These are phyloP conservation scores for Rhizopus sp. DNA, from an alignment of 371 early-diverging fungal genomes.

Conservation along the genomic window DNA sequence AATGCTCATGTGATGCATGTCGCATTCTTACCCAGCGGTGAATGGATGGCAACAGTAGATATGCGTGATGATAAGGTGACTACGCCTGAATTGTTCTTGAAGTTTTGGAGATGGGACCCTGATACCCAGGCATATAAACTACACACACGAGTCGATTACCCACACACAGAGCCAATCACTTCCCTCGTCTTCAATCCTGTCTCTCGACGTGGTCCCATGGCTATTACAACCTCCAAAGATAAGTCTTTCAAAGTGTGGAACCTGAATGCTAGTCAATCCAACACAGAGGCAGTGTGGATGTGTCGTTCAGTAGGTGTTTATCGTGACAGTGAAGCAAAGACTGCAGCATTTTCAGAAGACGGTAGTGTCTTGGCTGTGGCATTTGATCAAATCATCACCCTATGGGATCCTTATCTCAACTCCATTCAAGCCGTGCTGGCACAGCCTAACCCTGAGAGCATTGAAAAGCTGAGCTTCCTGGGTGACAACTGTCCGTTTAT, in stretches of 20 bases:
- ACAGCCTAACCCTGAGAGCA: constrained; percentile 57
- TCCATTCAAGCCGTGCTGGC: constrained; percentile 60
- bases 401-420: constrained; percentile 76
- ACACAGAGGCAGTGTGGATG: constrained; percentile 60
- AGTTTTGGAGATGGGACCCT: constrained; percentile 83
- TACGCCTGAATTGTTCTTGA: constrained; percentile 69
- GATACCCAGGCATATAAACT: constrained; percentile 65
- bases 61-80: constrained; percentile 58
- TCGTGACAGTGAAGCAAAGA: constrained; percentile 59
- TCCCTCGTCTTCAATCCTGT: constrained; percentile 61
- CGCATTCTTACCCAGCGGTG: constrained; percentile 72
- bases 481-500: constrained; percentile 61
- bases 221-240: constrained; percentile 76
- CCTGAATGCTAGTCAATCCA: constrained; percentile 32
- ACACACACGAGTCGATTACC: constrained; percentile 80
- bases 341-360: constrained; percentile 77
- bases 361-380: constrained; percentile 83
- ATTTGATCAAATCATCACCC: constrained; percentile 70
- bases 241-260: constrained; percentile 84
- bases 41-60: constrained; percentile 90
- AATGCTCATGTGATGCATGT: constrained; percentile 69
- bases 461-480: constrained; percentile 51
- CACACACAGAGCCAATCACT: constrained; percentile 69
- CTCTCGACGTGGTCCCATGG: constrained; percentile 48
- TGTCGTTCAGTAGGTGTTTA: constrained; percentile 74